Evolutionary conservation across 2,329 filamentous ascomycete species (phyloP).

Genomic region (Fusarium sp.): DNA sequence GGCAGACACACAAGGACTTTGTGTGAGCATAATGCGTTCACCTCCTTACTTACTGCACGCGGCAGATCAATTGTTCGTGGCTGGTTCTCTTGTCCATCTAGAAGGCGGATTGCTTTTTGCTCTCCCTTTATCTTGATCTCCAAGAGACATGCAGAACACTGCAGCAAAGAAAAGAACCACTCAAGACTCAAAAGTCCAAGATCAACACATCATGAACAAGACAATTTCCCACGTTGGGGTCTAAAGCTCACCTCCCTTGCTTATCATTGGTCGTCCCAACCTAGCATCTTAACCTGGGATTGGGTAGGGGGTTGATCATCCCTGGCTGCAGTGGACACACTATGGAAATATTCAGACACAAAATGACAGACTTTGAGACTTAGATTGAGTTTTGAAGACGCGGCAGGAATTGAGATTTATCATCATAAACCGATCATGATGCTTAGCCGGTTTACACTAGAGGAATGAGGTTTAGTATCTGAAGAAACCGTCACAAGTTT

Average conservation of each 20-base stretch:
- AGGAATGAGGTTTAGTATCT: conserved; percentile 27
- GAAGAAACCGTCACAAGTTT: conserved; percentile 1
- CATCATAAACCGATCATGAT: conserved; percentile 4
- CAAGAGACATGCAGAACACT: conserved; percentile 3
- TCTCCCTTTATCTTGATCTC: background rate
- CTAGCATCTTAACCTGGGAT: conserved; percentile 13
- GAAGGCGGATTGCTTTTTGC: conserved; percentile 25
- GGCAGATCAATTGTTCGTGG: background rate
- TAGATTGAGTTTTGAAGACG: conserved; percentile 13
- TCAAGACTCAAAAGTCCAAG: conserved; percentile 8
- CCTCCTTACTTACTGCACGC: background rate
- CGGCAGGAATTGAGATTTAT: conserved; percentile 25
- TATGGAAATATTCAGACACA: background rate
- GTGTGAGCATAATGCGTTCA: background rate
- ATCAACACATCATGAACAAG: conserved; percentile 29
- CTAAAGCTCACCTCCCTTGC: conserved; percentile 9
- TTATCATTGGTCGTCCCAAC: conserved; percentile 34
- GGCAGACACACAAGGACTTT: background rate
- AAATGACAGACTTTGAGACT: conserved; percentile 8
- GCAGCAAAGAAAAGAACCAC: background rate
- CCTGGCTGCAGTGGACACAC: conserved; percentile 13
- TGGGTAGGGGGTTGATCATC: conserved; percentile 25
- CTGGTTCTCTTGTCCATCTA: conserved; percentile 1
- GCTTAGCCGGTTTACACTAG: background rate
- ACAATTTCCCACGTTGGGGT: conserved; percentile 46